These are phyloP conservation scores for Melaleuca quinquenervia DNA, from an alignment of 345 rosid species.

Conservation along the genomic window DNA sequence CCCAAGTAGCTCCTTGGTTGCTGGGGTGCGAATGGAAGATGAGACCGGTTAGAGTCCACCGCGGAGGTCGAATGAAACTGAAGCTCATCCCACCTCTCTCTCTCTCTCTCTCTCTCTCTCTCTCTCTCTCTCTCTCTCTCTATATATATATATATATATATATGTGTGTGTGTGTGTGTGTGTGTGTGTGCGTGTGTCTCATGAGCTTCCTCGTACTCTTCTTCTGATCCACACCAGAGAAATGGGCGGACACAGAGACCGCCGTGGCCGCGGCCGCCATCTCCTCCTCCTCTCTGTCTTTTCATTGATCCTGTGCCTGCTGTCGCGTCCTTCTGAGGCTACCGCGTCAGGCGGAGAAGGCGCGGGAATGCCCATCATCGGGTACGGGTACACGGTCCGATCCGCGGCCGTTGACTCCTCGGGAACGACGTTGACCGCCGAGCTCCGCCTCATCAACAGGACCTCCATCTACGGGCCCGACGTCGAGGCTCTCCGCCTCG, in stretches of 20 bases:
- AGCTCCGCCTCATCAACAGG: slow-evolving; percentile 30
- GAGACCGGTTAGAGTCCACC: too few relatives aligned
- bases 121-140: too few relatives aligned
- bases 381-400: slow-evolving; percentile 39
- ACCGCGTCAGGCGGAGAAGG: not conserved
- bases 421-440: slow-evolving; percentile 19
- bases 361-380: not conserved
- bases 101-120: not conserved
- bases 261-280: not conserved
- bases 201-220: not conserved
- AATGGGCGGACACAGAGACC: not conserved
- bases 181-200: too few relatives aligned
- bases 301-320: not conserved
- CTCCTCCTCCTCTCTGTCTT: not conserved
- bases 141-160: too few relatives aligned
- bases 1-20: too few relatives aligned
- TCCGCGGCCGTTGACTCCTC: slow-evolving; percentile 22
- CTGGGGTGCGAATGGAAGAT: too few relatives aligned
- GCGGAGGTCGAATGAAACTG: too few relatives aligned
- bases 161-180: too few relatives aligned
- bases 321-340: not conserved
- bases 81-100: too few relatives aligned
- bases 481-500: slow-evolving; percentile 6
- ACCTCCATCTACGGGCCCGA: slow-evolving; percentile 42
- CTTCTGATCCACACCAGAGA: not conserved